Evolutionary conservation across 2,329 filamentous ascomycete genomes (phyloP).

Genomic region (Botrytis galanthina): DNA sequence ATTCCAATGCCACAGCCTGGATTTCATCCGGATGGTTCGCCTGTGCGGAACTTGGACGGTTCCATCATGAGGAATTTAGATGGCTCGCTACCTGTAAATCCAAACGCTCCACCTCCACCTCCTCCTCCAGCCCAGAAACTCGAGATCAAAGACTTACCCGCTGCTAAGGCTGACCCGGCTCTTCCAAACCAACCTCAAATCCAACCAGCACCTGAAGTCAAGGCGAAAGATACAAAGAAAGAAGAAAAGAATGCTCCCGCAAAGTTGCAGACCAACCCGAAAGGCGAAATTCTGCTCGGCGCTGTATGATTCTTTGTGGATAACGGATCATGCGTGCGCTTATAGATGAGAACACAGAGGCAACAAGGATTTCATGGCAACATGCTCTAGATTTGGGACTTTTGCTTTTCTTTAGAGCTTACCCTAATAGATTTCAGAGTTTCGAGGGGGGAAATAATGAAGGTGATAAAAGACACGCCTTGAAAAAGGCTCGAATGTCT

Average conservation of each 20-base stretch:
- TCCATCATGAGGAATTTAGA: conserved; percentile 6
- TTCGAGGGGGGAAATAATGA: background rate
- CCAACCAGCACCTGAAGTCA: background rate
- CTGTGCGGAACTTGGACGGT: conserved; percentile 3
- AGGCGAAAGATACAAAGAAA: background rate
- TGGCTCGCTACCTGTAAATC: conserved; percentile 7
- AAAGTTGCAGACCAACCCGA: background rate
- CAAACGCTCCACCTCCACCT: background rate
- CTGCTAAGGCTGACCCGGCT: background rate
- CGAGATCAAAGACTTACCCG: background rate
- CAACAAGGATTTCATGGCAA: background rate
- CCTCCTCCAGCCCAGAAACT: background rate
- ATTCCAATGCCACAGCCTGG: background rate
- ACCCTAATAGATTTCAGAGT: background rate
- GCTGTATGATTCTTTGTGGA: background rate
- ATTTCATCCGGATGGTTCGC: conserved; percentile 5
- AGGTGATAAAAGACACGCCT: background rate
- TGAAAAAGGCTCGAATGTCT: background rate
- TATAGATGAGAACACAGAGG: background rate
- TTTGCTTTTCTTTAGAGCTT: background rate
- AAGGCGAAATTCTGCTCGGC: background rate
- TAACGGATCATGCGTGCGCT: background rate
- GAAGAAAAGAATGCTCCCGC: background rate
- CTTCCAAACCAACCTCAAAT: background rate
- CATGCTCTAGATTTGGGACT: background rate